A percentile compares a stretch with the other conserved stretches of the same genome.
Evolutionary conservation across 306 rosid genomes (phyloP).

Genomic region (Corylus avellana): DNA sequence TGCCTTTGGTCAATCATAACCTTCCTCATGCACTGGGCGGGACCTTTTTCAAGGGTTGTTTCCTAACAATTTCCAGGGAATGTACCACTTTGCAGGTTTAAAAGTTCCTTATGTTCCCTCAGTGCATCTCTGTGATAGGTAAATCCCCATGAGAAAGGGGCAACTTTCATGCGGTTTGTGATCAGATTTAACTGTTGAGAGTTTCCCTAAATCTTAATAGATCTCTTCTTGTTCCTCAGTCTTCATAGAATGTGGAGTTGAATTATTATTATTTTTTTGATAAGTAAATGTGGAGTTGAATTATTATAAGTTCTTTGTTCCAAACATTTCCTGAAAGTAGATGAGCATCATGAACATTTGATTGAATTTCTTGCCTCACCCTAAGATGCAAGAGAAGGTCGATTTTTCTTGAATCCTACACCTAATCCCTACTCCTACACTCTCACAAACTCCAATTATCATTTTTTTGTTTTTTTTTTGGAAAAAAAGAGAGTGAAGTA

Average conservation of each 20-base stretch:
- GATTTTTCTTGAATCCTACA: not conserved
- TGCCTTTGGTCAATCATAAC: not conserved
- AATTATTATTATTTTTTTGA: not conserved
- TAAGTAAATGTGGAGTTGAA: not conserved
- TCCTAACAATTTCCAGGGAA: not conserved
- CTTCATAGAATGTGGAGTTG: not conserved
- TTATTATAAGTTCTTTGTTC: not conserved
- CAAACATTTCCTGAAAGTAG: not conserved
- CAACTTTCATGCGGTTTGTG: not conserved
- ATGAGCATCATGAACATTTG: not conserved
- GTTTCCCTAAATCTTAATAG: not conserved
- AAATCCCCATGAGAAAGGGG: conserved; percentile 20
- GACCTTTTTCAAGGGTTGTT: not conserved
- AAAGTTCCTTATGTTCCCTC: conserved; percentile 14
- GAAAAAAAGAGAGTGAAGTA: not conserved
- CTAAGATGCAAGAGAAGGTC: not conserved
- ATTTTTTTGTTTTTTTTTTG: too few relatives aligned
- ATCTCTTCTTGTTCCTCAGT: not conserved
- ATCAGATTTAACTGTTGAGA: conserved; percentile 2
- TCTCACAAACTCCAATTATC: too few relatives aligned
- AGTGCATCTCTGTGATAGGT: conserved; percentile 18
- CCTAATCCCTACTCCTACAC: not conserved
- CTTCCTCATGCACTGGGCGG: not conserved
- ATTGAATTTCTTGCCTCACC: not conserved
- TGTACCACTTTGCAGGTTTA: not conserved